These are phyloP conservation scores for Colletotrichum costaricense DNA, from an alignment of 2,329 filamentous ascomycete genomes.

Conservation along the genomic window DNA sequence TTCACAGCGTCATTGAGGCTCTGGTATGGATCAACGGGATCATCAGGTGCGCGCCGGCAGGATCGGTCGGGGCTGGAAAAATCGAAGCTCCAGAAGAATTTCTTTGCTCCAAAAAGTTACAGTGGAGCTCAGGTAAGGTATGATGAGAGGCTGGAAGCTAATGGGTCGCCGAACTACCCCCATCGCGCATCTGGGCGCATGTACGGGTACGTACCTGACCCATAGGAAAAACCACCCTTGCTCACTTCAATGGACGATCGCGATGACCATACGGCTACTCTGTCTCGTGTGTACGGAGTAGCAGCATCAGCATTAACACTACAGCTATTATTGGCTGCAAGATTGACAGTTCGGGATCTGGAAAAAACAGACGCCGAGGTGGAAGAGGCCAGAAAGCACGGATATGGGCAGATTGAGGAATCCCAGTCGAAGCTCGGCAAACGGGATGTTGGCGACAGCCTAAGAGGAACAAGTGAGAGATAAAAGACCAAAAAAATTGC, in stretches of 20 bases:
- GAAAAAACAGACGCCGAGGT: constrained; percentile 20
- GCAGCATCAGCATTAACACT: neutral
- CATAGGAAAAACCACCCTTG: neutral
- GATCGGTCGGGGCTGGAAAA: constrained; percentile 29
- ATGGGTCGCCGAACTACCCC: constrained; percentile 21
- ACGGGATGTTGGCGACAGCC: constrained; percentile 4
- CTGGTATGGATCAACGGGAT: constrained; percentile 24
- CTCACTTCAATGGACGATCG: neutral
- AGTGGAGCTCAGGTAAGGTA: constrained; percentile 15
- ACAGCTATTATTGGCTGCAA: neutral
- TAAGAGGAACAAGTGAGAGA: constrained; percentile 5
- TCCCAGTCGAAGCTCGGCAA: constrained; percentile 16
- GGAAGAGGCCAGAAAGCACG: neutral
- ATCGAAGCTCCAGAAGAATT: constrained; percentile 33
- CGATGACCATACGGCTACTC: neutral
- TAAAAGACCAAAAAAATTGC: neutral
- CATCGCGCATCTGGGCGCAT: constrained; percentile 1
- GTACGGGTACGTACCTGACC: constrained; percentile 12
- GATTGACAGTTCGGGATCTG: constrained; percentile 16
- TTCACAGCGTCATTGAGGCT: constrained; percentile 33
- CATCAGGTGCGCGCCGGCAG: constrained; percentile 22
- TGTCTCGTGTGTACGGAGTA: too few species aligned
- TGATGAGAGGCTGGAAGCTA: neutral
- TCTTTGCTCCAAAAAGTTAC: neutral
- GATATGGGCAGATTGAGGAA: constrained; percentile 4